phyloP scores from a whole-genome alignment of 2,329 filamentous ascomycete genomes.

The Exophiala aquamarina region DNA sequence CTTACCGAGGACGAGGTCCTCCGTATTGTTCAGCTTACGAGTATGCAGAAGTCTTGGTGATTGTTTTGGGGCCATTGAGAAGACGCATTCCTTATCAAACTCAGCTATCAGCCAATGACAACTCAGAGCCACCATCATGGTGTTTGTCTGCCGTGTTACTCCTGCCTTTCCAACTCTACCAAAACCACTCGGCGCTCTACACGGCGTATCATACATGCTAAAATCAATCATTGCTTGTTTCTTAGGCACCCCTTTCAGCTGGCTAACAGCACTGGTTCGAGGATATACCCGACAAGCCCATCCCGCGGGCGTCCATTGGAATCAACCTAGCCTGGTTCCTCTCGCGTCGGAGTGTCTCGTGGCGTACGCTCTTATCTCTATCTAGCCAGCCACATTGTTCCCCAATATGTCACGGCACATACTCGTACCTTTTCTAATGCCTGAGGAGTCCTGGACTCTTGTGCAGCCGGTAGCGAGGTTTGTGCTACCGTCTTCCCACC shows the following conservation, averaged over 20 bases:
- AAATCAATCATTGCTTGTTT: too few relatives aligned
- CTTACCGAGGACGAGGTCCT: too few relatives aligned
- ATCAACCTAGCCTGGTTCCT: too few relatives aligned
- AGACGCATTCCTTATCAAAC: not conserved
- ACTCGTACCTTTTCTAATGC: slow-evolving; percentile 1
- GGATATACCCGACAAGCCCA: too few relatives aligned
- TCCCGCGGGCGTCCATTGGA: too few relatives aligned
- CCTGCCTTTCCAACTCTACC: not conserved
- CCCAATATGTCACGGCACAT: not conserved
- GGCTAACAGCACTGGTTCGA: too few relatives aligned
- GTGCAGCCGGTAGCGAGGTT: not conserved
- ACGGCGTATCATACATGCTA: too few relatives aligned
- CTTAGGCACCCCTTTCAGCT: too few relatives aligned
- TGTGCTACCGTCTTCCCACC: slow-evolving; percentile 10
- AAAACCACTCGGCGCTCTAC: too few relatives aligned
- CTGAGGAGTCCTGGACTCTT: not conserved
- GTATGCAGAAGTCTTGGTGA: not conserved
- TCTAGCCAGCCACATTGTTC: not conserved
- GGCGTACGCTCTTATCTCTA: slow-evolving; percentile 1
- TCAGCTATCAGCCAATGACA: not conserved
- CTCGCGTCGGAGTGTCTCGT: too few relatives aligned
- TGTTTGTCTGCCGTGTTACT: not conserved
- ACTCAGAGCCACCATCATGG: not conserved
- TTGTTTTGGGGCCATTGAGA: not conserved
- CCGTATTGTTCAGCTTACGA: not conserved